Evolutionary conservation across 208 protist genomes (phyloP), one percentile per base, ranked within the genome.

Genomic region (Crithidia bombi): DNA sequence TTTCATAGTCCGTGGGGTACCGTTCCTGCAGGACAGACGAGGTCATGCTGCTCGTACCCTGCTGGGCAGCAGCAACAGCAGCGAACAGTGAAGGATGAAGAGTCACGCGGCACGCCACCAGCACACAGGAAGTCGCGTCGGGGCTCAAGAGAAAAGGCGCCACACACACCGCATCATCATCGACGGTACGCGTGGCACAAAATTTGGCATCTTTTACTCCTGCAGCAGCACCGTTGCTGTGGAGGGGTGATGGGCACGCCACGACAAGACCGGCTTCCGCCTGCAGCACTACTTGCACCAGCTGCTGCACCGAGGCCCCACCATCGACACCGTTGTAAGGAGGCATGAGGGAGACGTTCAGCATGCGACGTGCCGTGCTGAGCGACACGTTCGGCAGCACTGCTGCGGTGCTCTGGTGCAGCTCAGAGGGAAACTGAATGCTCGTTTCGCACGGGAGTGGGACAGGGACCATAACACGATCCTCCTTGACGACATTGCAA

Each of bases 111-210:
- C 86, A 91, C 14, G 83, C 83, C 17, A 87, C 77, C 5, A 85
- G 33, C n/a, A 76, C 75, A 67, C 83, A 91, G 5, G 83, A 89
- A 12, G 86, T 89, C 10, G 81, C 83, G 39, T 91, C 83, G 11
- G 75, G 69, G 21, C 82, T 85, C 52, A 87, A 65, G 1, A 89
- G 17, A 44, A 87, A 84, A 57, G 59, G 46, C 33, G 52, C 39
- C 44, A 54, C 44, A 28, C 54, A 11, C 36, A 67, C 54, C 5
- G 49, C 51, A 11, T 3, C 64, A 6, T 39, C 30, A 11, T 36
- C 36, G 33, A 17, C 15, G 12, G 46, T n/a, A n/a, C n/a, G n/a
- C n/a, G n/a, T n/a, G n/a, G n/a, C n/a, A n/a, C n/a, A n/a, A n/a
- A n/a, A n/a, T n/a, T n/a, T n/a, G n/a, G n/a, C n/a, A n/a, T n/a